Conservation (phyloP, 1,139 yeast genomes). For the Saccharomyces hybrid region DNA sequence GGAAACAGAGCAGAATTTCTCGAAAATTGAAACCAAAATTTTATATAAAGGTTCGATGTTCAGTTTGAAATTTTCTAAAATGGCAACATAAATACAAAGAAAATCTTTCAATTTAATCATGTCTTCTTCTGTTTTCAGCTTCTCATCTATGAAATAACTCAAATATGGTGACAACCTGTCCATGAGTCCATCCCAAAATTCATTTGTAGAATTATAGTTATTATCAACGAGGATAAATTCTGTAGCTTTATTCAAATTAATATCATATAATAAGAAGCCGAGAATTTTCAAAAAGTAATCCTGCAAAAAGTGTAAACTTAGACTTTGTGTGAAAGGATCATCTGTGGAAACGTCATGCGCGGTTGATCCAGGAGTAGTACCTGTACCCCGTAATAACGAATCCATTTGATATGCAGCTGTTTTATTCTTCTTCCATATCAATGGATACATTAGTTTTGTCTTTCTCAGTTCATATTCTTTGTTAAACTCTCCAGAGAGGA, state of each 20-base stretch:
- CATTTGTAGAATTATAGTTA: slow-evolving; percentile 50
- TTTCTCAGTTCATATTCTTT: slow-evolving; percentile 71
- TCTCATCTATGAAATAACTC: slow-evolving; percentile 31
- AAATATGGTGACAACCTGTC: slow-evolving; percentile 50
- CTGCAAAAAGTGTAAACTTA: slow-evolving; percentile 36
- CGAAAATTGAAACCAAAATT: slow-evolving; percentile 51
- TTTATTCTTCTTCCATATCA: slow-evolving; percentile 34
- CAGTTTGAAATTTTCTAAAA: slow-evolving; percentile 66
- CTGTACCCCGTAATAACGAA: slow-evolving; percentile 7
- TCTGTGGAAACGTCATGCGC: slow-evolving; percentile 10
- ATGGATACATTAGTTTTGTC: slow-evolving; percentile 63
- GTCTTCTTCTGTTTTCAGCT: slow-evolving; percentile 32
- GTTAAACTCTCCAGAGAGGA: slow-evolving; percentile 53
- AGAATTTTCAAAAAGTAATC: slow-evolving; percentile 55
- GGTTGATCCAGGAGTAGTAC: not conserved
- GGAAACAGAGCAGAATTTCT: slow-evolving; percentile 50
- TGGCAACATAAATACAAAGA: slow-evolving; percentile 66
- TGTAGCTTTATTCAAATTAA: slow-evolving; percentile 51
- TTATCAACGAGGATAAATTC: slow-evolving; percentile 49
- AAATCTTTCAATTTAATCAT: slow-evolving; percentile 45
- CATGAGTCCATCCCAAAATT: slow-evolving; percentile 68
- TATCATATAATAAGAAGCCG: slow-evolving; percentile 75
- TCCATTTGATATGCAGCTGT: slow-evolving; percentile 16
- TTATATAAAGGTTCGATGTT: slow-evolving; percentile 55
- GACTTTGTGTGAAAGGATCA: slow-evolving; percentile 22